Evolutionary conservation across 73 alveolate genomes (phyloP), one percentile per base, ranked within the genome.

Genomic region (Effrenium voratum): DNA sequence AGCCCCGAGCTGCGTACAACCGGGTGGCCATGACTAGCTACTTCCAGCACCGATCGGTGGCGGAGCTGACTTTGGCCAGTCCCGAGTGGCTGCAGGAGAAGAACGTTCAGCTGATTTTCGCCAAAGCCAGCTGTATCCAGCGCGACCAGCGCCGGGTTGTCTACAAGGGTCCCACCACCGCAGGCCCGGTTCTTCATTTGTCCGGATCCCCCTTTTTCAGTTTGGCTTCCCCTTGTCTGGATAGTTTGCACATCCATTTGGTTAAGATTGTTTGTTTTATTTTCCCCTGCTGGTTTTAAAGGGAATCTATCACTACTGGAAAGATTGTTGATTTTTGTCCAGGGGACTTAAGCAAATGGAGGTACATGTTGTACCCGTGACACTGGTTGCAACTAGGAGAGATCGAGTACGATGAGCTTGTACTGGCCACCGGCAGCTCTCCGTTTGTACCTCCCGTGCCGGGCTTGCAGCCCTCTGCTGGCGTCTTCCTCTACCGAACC

Each of bases 11-110:
- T 59, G 99, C 99, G 5, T 93, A 93, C 93, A 79, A 93, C 76
- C 93, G 99, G 12, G 99, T 93, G 77, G 76, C 91, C 73, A 77
- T 93, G 99, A 93, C 99, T 57, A 24, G 96, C 75, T 88, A 88
- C 44, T 88, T 88, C 86, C 87, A 88, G 52, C 96, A 88, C 32
- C 96, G 96, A 8, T 66, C 96, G 30, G 96, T 41, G 3, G 49
- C 63, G 12, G 96, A 80, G 52, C 63, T 52, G 63, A 52, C 26
- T 52, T 52, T 52, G 63, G 19, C 63, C 63, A 38, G 36, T 75
- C 55, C 85, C 55, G 96, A 88, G 6, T 66, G 87, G 96, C 96
- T 88, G 5, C 86, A 49, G 22, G 96, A 88, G 46, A 88, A 88
- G 96, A 91, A 91, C 32, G 80, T 91, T 46, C 87, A 76, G 24